Evolutionary conservation across 495 filamentous ascomycete species (phyloP), one percentile per base, ranked within the genome.

Genomic region (Letharia columbiana): DNA sequence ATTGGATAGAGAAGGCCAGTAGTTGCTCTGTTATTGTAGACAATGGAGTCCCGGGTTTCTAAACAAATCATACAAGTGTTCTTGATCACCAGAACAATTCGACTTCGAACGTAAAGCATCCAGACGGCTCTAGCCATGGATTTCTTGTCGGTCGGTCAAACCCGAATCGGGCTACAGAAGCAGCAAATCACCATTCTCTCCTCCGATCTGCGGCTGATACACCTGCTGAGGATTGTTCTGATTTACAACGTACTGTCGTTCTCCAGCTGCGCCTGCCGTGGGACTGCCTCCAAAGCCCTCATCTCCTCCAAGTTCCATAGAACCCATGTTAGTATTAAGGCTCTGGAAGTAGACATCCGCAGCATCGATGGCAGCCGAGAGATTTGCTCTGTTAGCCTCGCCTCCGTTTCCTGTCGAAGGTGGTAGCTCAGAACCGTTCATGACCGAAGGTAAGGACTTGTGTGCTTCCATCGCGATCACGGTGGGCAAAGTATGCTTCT

Each of bases 301-400:
- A 60, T 77, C 79, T 20, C 78, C 81, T 54, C 79, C 80, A 9
- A 89, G 80, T 65, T 83, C 78, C 81, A 90, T 82, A 6, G 82
- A 83, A 6, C 84, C 85, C 87, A 90, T 90, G 73, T 87, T 85
- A 61, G 77, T 86, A 2, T 86, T 86, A 12, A 91, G 80, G 41
- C 84, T 85, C 44, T 87, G 84, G 72, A 97, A 97, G 72, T 94
- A 96, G 41, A 83, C 85, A 71, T 97, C 92, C 6, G 91, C 92
- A 41, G 92, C 90, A 69, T 82, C 86, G 28, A 93, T 84, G 1
- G 92, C 92, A 13, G 86, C 84, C 23, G 83, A 80, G 61, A 91
- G 78, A 73, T 83, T 78, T 4, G 71, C 77, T 28, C 73, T 67
- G 37, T 69, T 73, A 33, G 71, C 60, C 39, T 62, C 54, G 60